Evolutionary conservation across 108 stramenopile species (phyloP), one percentile per base, ranked within the genome.

Genomic region (Epipyxis sp.): DNA sequence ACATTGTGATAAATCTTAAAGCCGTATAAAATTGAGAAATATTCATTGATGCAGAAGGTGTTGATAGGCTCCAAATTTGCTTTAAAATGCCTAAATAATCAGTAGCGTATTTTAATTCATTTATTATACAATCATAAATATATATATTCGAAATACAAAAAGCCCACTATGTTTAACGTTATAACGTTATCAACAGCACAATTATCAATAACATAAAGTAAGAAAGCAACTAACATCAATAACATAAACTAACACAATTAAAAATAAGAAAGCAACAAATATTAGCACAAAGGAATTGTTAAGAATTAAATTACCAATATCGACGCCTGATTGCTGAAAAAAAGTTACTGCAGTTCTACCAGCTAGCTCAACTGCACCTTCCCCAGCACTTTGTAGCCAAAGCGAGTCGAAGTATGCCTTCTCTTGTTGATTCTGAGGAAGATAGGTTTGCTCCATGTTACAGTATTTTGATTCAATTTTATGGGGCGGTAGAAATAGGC

Each of bases 21-120:
- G 71, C 71, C 3, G 71, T 35, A 42, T 13, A 74, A 42, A 74
- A 74, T 27, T 74, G 44, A 54, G 27, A 39, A 29, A 13, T 13
- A 34, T 37, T 74, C 71, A 74, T 74, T 3, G 50, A 43, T 29
- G 44, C 50, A 3, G 34, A 74, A 10, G 71, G 71, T 27, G 71
- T 57, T 6, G 71, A 74, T 32, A 74, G 34, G 6, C 42, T 43
- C 71, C 71, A 74, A 29, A 74, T 74, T 42, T 74, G 71, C 71
- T 74, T 54, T 42, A 74, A 25, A 32, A 54, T 27, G 6, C 71
- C 50, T 42, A n/a, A n/a, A 57, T 57, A 57, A n/a, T n/a, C 25
- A 57, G 25, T n/a, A 57, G 25, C 25, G n/a, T n/a, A 57, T n/a
- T 57, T 57, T n/a, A 57, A n/a, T n/a, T 57, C n/a, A 57, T n/a